phyloP scores from a whole-genome alignment of 1,284 basidiomycete genomes.

The Porogramme epimiltina region DNA sequence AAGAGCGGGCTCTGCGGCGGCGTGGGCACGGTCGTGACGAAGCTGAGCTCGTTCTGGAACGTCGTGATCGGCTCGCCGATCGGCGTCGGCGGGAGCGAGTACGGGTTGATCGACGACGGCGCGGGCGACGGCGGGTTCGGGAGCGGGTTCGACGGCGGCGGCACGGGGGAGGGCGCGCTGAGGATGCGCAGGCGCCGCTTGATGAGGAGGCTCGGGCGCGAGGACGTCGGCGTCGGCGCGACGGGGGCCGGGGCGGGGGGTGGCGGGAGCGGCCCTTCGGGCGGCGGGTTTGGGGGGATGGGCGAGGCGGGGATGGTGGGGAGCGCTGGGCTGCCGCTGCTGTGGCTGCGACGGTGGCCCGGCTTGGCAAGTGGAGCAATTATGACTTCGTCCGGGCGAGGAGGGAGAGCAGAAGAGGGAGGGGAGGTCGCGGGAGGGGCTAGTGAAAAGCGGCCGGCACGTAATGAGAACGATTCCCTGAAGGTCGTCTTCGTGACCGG shows the following conservation, averaged over 20 bases:
- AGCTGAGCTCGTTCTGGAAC: conserved; percentile 34
- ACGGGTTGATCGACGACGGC: conserved; percentile 28
- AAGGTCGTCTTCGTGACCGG: conserved; percentile 43
- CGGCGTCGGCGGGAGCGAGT: conserved; percentile 34
- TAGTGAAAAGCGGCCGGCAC: conserved; percentile 59
- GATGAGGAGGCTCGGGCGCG: conserved; percentile 29
- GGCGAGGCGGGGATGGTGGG: conserved; percentile 50
- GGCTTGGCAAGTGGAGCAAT: conserved; percentile 14
- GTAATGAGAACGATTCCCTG: conserved; percentile 53
- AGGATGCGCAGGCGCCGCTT: conserved; percentile 64
- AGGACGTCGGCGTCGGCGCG: conserved; percentile 27
- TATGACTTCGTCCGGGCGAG: conserved; percentile 55
- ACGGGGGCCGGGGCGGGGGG: conserved; percentile 35
- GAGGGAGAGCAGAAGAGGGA: conserved; percentile 54
- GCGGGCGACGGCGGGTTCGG: conserved; percentile 23
- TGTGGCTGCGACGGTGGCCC: conserved; percentile 36
- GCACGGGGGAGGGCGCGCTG: conserved; percentile 51
- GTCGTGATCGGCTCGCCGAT: conserved; percentile 59
- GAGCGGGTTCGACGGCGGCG: conserved; percentile 24
- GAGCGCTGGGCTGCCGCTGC: conserved; percentile 38
- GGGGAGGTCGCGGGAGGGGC: conserved; percentile 60
- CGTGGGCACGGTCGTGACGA: conserved; percentile 51
- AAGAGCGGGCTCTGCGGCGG: conserved; percentile 33
- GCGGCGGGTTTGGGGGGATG: conserved; percentile 45
- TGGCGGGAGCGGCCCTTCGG: conserved; percentile 41